Conservation (phyloP, 768 basidiomycete species). For the Naganishia onofrii region DNA sequence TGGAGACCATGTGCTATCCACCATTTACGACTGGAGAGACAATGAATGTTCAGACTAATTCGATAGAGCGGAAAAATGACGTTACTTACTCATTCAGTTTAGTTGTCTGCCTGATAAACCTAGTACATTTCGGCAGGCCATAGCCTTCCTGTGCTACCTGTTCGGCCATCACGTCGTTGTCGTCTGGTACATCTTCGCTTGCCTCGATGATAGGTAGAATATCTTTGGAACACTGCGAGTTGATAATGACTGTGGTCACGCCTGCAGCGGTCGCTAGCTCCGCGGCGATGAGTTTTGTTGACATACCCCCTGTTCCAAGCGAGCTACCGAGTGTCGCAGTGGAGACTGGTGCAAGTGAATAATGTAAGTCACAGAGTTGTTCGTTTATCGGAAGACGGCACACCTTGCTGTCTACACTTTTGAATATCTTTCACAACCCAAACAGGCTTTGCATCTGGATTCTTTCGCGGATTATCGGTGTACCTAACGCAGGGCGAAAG, state of each 20-base stretch:
- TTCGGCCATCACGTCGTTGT: conserved; percentile 9
- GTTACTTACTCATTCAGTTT: conserved; percentile 49
- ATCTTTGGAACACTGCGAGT: conserved; percentile 71
- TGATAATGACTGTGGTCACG: conserved; percentile 83
- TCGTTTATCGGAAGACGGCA: conserved; percentile 27
- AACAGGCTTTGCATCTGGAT: conserved; percentile 75
- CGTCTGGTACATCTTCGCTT: conserved; percentile 33
- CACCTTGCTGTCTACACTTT: conserved; percentile 76
- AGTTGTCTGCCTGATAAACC: conserved; percentile 61
- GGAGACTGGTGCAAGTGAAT: conserved; percentile 62
- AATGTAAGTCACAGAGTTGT: not conserved
- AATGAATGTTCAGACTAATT: not conserved
- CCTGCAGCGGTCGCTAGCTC: conserved; percentile 96
- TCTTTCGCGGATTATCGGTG: conserved; percentile 89
- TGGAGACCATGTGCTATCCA: conserved; percentile 96
- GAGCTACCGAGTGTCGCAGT: conserved; percentile 87
- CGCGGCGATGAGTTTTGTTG: conserved; percentile 96
- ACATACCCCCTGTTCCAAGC: conserved; percentile 97
- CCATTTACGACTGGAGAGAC: conserved; percentile 72
- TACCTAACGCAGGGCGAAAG: conserved; percentile 56
- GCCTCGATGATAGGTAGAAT: conserved; percentile 75
- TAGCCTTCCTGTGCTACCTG: not conserved
- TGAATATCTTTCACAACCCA: conserved; percentile 78
- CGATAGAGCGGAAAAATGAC: not conserved
- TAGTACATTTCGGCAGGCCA: conserved; percentile 71